Percentiles rank a stretch among this genome's conserved stretches.
Conservation (phyloP, 2,329 filamentous ascomycete species). For the Cryphonectria radicalis region DNA sequence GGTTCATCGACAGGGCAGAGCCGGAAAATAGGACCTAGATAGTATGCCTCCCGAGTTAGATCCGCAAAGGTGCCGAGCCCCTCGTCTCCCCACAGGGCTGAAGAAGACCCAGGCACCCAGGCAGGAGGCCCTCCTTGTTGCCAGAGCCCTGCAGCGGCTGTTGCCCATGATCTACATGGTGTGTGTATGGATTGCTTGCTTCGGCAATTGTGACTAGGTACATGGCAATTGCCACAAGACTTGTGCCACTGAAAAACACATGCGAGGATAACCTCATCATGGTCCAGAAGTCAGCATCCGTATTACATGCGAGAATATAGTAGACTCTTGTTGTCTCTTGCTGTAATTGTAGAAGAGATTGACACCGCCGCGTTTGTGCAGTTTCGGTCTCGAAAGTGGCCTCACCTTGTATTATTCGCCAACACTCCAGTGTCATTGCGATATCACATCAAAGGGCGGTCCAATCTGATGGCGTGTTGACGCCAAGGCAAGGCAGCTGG, state of each 20-base stretch:
- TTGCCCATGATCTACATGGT: constrained; percentile 2
- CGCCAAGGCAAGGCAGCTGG: neutral
- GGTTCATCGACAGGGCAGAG: neutral
- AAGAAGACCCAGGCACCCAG: neutral
- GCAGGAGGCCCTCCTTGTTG: neutral
- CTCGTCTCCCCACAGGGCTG: constrained; percentile 14
- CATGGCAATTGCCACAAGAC: neutral
- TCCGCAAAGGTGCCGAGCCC: constrained; percentile 11
- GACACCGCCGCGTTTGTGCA: neutral
- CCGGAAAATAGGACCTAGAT: constrained; percentile 3
- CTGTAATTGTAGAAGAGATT: neutral
- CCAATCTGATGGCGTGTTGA: neutral
- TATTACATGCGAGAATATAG: neutral
- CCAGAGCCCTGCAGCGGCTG: constrained; percentile 4
- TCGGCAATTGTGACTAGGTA: neutral
- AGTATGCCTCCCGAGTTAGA: constrained; percentile 10
- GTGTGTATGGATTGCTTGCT: neutral
- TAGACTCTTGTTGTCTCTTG: neutral
- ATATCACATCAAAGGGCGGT: neutral
- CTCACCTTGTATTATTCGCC: neutral
- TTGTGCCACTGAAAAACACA: neutral
- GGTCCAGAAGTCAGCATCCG: neutral
- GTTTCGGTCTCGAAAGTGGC: neutral
- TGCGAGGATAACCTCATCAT: neutral
- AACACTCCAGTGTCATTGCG: neutral